phyloP scores from a whole-genome alignment of 2,329 filamentous ascomycete genomes.

The Monilinia polystroma region DNA sequence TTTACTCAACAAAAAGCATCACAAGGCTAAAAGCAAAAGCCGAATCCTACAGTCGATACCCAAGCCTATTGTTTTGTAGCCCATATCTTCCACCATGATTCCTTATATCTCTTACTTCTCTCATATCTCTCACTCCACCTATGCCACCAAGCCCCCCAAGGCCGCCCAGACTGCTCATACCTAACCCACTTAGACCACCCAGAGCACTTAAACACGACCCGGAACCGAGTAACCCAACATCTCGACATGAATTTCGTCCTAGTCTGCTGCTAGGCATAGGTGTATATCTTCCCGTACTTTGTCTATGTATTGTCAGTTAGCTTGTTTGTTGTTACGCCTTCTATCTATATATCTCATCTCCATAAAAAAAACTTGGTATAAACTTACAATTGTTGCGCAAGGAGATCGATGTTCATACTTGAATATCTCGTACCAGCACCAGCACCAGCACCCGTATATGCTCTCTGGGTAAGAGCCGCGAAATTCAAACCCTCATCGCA shows the following conservation, averaged over 20 bases:
- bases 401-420: neutral
- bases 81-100: constrained; percentile 15
- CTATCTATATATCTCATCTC: no score
- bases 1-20: neutral
- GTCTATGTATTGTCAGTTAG: neutral
- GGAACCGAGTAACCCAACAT: constrained; percentile 11
- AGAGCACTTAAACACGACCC: constrained; percentile 4
- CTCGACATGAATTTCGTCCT: constrained; percentile 16
- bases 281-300: constrained; percentile 1
- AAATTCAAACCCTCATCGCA: constrained; percentile 4
- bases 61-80: neutral
- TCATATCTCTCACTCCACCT: constrained; percentile 9
- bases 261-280: constrained; percentile 6
- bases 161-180: neutral
- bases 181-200: neutral
- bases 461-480: neutral
- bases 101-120: constrained; percentile 13
- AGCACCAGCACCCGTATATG: neutral
- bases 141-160: neutral
- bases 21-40: neutral
- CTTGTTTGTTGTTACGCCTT: neutral
- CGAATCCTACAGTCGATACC: constrained; percentile 5
- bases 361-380: neutral
- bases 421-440: neutral
- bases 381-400: constrained; percentile 16